Base-by-base conservation (phyloP, 2,329 filamentous ascomycete species). In the Aureobasidium sp. region DNA sequence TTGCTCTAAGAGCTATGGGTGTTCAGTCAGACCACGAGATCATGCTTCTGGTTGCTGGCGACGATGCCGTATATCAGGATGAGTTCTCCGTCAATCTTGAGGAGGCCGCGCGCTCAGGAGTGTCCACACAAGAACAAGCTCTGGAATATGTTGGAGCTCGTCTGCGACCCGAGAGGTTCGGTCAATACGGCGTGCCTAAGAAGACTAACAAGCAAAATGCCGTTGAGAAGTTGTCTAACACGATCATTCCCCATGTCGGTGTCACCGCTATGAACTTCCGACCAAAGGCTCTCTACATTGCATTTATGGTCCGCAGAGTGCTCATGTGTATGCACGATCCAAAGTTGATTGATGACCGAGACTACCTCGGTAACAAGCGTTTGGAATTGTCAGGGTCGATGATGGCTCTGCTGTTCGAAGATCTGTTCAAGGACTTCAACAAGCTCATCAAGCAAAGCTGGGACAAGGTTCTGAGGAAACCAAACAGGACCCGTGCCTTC, bases 351-450 rank as follows among this genome's bases (percentile, higher is more conserved):
- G 94, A 99, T 68, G 94, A 99, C 73, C 85, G 94, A 71, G 95
- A 99, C 76, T 99, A 97, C 70, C 91, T 99, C 33, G 94, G 94
- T 67, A 99, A 99, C 77, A 99, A 99, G 77, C 86, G 94, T 64
- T 80, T 99, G 47, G 94, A 99, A 74, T 75, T 99, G 75, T 95
- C 95, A 60, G 94, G 94, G 0, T 94, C 97, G 75, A 86, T 99
- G 72, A 78, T 99, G 64, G 92, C 94, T 3, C 81, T 99, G 0
- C 81, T 99, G 0, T 99, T 99, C 68, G 95, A 99, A 75, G 95
- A 99, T 79, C 77, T 97, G 64, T 99, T 99, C 84, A 99, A 99
- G 78, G 89, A 90, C 64, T 97, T 97, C 74, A 89, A 90, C 69
- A 84, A 84, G 62, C 88, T 94, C 68, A 86, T 99, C 72, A 96